Evolutionary conservation across 2,329 filamentous ascomycete genomes (phyloP), one percentile per base, ranked within the genome.

Genomic region (Ophiostoma himal-ulmi): DNA sequence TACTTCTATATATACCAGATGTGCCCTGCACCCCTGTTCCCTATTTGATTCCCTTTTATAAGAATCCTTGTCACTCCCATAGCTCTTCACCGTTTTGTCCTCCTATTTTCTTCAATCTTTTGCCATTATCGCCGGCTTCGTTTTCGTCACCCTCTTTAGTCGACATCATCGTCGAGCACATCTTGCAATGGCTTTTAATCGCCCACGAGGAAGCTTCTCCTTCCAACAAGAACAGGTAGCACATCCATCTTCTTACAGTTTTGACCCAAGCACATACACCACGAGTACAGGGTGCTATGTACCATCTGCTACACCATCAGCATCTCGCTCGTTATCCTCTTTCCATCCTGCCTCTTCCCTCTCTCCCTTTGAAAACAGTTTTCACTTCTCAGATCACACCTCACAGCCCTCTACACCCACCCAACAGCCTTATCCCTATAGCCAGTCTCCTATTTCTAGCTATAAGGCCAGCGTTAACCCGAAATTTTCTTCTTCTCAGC

Each of bases 211-310:
- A 48, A 72, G 73, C 36, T 73, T 74, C 37, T 77, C 72, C 67
- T 75, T 78, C 69, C 74, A 77, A 65, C 77, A 78, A 73, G 75
- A 77, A 75, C 77, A 79, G 77, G 78, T 79, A 76, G 71, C 73
- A 65, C 52, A 71, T 39, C 22, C 70, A 54, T 62, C 37, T 67
- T 68, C 69, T 65, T 62, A 26, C 52, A 48, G 66, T 39, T 44
- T 62, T 26, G 41, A 68, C 26, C 52, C 52, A 57, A 57, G 17
- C 22, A 57, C 41, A 39, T 39, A 13, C 41, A 44, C 41, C 14
- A 6, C 41, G 17, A 48, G 17, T n/a, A 48, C 52, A 57, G 22
- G 22, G 52, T 22, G 52, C 13, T 13, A 57, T 57, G 52, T 22
- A 5, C n/a, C n/a, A 8, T 57, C 52, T n/a, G 14, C 54, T 64